Conservation (phyloP, 805 yeast species). For the Schwanniomyces sp. region DNA sequence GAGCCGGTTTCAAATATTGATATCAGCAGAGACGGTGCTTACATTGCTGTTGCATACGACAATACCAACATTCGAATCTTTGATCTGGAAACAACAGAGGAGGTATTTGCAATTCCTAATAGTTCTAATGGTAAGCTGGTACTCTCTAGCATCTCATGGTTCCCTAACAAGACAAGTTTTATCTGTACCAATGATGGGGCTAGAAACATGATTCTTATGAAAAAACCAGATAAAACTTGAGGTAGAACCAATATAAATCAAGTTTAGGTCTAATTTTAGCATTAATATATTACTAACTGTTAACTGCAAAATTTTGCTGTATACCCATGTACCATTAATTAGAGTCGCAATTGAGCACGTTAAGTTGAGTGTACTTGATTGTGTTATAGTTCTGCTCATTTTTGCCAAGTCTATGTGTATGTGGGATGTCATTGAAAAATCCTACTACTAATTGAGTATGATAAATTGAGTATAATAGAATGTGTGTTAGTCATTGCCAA, state of each 20-base stretch:
- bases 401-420: too few relatives aligned
- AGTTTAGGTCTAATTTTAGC: not conserved
- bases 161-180: conserved; percentile 31
- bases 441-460: too few relatives aligned
- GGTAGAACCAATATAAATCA: not conserved
- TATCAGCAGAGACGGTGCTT: conserved; percentile 46
- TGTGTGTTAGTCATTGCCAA: too few relatives aligned
- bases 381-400: too few relatives aligned
- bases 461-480: too few relatives aligned
- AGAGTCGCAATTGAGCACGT: too few relatives aligned
- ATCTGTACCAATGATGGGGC: conserved; percentile 31
- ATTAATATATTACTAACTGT: not conserved
- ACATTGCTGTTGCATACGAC: conserved; percentile 45
- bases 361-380: too few relatives aligned
- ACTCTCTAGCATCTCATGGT: conserved; percentile 30
- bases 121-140: conserved; percentile 27
- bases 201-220: conserved; percentile 24
- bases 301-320: too few relatives aligned
- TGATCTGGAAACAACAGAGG: conserved; percentile 26
- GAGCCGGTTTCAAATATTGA: conserved; percentile 42
- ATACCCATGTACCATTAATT: too few relatives aligned
- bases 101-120: conserved; percentile 30
- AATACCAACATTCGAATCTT: conserved; percentile 40
- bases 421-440: too few relatives aligned
- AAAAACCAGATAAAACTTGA: conserved; percentile 7